Evolutionary conservation across 2,329 filamentous ascomycete species (phyloP), one percentile per base, ranked within the genome.

Genomic region (Penicillium hordei): DNA sequence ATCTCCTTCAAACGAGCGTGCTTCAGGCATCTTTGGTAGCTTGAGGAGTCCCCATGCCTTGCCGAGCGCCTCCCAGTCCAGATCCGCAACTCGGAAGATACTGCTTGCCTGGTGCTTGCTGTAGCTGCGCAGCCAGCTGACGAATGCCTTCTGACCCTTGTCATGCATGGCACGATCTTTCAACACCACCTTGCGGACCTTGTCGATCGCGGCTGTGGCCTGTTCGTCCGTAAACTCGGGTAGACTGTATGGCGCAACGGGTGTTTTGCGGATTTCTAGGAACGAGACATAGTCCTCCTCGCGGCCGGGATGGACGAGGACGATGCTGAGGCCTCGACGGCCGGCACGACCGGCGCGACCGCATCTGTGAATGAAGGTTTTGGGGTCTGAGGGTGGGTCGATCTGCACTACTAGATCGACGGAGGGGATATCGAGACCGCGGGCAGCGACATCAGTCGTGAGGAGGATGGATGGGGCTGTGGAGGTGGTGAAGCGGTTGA

Each of bases 231-330:
- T 81, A n/a, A 89, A 75, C 0, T 72, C 68, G 31, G 93, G 69
- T 0, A 81, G 79, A 0, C 78, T 76, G 2, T 94, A 81, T 0
- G 81, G 84, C 1, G 80, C 75, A 33, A 96, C 89, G 0, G 93
- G 93, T 0, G 93, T 97, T 73, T 95, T 91, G 21, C 93, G 87
- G 19, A 96, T 87, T 48, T 90, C 87, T 3, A 99, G 81, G 66
- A 97, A 97, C 1, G 88, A 84, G 1, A 96, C 82, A 69, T 97
- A 97, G 68, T 95, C 92, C 73, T 94, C 91, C 75, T 97, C 94
- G 19, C 86, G 82, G 1, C 92, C 92, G 0, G 90, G 89, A 8
- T 90, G 90, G 19, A 99, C 81, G 72, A 99, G 88, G 0, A 95
- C 87, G 1, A 97, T 85, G 15, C 92, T 91, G 21, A 97, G 78